Evolutionary conservation across 2,329 filamentous ascomycete species (phyloP).

Genomic region (Cladophialophora bantiana): DNA sequence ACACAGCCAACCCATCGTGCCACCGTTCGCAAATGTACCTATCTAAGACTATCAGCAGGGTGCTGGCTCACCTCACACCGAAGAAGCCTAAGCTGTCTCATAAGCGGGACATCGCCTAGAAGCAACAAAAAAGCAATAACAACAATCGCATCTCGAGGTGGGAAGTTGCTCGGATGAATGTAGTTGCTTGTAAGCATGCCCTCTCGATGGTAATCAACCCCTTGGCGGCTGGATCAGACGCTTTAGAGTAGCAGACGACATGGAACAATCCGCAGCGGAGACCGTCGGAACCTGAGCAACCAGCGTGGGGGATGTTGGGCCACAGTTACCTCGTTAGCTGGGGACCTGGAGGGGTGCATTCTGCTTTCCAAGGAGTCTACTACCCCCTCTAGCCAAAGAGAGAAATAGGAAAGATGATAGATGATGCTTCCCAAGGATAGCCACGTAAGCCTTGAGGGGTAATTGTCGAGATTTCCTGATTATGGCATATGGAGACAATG

Average conservation of each 20-base stretch:
- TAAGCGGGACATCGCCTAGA: not conserved
- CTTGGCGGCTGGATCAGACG: not conserved
- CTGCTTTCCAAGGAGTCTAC: not conserved
- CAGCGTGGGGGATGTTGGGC: not conserved
- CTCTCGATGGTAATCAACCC: not conserved
- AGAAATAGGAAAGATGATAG: not conserved
- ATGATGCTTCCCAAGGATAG: not conserved
- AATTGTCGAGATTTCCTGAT: not conserved
- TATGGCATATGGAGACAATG: not conserved
- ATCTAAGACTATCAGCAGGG: not conserved
- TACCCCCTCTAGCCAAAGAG: not conserved
- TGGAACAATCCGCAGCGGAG: not conserved
- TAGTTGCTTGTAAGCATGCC: not conserved
- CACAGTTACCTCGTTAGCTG: not conserved
- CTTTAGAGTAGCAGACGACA: not conserved
- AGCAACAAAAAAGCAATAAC: not conserved
- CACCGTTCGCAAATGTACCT: not conserved
- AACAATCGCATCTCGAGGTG: not conserved
- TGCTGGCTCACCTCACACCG: not conserved
- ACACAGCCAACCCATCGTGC: not conserved
- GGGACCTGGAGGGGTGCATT: not conserved
- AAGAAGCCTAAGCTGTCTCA: not conserved
- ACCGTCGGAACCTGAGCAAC: not conserved
- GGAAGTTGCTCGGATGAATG: not conserved
- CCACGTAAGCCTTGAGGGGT: slow-evolving; percentile 2